Evolutionary conservation across 116 monocot species (phyloP).

Genomic region (Dioscorea cayenensis): DNA sequence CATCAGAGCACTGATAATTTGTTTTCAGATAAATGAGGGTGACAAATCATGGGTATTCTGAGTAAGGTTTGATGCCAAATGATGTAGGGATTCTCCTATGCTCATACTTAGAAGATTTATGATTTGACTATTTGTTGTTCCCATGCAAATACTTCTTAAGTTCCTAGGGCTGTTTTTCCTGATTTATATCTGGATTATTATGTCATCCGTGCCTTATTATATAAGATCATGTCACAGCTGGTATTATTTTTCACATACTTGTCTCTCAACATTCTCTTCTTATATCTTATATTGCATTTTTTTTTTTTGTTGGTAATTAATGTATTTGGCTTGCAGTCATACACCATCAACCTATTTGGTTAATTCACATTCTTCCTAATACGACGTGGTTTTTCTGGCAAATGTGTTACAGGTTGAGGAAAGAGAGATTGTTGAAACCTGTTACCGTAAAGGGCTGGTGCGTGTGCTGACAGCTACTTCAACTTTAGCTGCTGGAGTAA

Average conservation of each 20-base stretch:
- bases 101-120: too few relatives aligned
- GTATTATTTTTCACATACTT: too few relatives aligned
- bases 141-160: too few relatives aligned
- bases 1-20: not conserved
- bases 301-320: not conserved
- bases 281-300: not conserved
- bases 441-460: slow-evolving; percentile 89
- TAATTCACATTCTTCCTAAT: not conserved
- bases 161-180: too few relatives aligned
- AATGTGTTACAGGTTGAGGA: slow-evolving; percentile 71
- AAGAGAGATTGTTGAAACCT: slow-evolving; percentile 90
- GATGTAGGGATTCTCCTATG: too few relatives aligned
- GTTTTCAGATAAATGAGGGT: not conserved
- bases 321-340: not conserved
- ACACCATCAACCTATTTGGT: not conserved
- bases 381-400: too few relatives aligned
- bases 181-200: too few relatives aligned
- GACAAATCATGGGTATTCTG: not conserved
- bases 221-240: too few relatives aligned
- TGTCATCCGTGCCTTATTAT: too few relatives aligned
- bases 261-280: too few relatives aligned
- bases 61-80: too few relatives aligned
- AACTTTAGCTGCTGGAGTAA: slow-evolving; percentile 99
- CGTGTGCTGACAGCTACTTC: slow-evolving; percentile 97
- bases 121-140: too few relatives aligned